phyloP scores from a whole-genome alignment of 805 yeast species.

The Hemisphaericaspora nanyangensis region DNA sequence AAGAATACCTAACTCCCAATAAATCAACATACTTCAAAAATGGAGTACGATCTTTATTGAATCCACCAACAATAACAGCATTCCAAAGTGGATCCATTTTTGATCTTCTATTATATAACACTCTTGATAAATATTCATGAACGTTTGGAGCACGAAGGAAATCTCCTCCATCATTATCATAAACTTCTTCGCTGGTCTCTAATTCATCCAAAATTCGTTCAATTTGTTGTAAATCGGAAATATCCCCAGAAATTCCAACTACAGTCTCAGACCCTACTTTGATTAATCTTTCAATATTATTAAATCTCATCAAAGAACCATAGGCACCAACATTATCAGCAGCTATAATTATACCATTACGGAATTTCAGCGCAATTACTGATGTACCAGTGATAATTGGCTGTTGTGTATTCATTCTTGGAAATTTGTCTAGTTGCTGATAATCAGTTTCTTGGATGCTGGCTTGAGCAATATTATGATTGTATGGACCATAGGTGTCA shows the following conservation, averaged over 20 bases:
- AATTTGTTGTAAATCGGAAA: constrained; percentile 87
- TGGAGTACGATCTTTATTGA: constrained; percentile 60
- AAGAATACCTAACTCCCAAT: constrained; percentile 83
- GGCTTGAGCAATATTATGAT: constrained; percentile 68
- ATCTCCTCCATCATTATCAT: constrained; percentile 65
- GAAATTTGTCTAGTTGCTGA: constrained; percentile 36
- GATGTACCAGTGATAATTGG: constrained; percentile 97
- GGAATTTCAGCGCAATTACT: constrained; percentile 85
- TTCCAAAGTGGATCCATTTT: constrained; percentile 98
- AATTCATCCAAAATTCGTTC: constrained; percentile 73
- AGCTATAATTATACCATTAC: constrained; percentile 88
- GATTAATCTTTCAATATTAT: constrained; percentile 77
- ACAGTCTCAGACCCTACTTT: constrained; percentile 82
- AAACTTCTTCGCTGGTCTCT: constrained; percentile 65
- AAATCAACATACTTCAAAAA: constrained; percentile 84
- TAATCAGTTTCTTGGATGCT: constrained; percentile 17
- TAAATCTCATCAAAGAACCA: constrained; percentile 88
- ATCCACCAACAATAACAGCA: constrained; percentile 86
- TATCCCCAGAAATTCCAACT: constrained; percentile 93
- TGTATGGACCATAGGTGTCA: constrained; percentile 77
- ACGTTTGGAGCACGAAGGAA: constrained; percentile 78
- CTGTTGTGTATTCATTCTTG: constrained; percentile 82
- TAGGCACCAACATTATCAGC: constrained; percentile 92
- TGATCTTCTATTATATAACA: constrained; percentile 81
- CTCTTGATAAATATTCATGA: constrained; percentile 80